phyloP scores from a whole-genome alignment of 2,329 filamentous ascomycete genomes.

The Aureobasidium sp. region DNA sequence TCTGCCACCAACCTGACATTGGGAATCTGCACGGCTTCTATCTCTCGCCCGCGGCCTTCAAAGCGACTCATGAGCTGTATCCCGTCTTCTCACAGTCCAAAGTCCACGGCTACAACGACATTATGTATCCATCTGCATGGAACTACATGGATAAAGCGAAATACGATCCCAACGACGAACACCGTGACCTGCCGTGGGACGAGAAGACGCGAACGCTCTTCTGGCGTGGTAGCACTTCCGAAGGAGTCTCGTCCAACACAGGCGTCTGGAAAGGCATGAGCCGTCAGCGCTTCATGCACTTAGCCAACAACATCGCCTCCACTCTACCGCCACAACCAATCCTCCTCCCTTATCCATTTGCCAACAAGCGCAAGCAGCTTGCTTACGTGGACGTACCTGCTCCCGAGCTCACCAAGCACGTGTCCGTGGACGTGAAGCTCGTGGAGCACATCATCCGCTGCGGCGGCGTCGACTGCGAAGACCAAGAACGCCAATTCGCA shows the following conservation, averaged over 20 bases:
- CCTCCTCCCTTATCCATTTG: slow-evolving; percentile 42
- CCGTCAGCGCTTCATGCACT: slow-evolving; percentile 62
- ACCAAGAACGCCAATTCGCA: slow-evolving; percentile 46
- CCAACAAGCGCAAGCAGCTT: slow-evolving; percentile 34
- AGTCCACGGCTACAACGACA: slow-evolving; percentile 63
- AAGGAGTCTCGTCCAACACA: slow-evolving; percentile 40
- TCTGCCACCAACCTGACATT: slow-evolving; percentile 71
- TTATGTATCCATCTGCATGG: slow-evolving; percentile 60
- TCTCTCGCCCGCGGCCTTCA: slow-evolving; percentile 53
- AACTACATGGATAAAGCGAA: slow-evolving; percentile 51
- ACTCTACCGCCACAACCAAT: slow-evolving; percentile 42
- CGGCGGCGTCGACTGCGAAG: slow-evolving; percentile 43
- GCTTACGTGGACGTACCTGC: slow-evolving; percentile 48
- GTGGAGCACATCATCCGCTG: slow-evolving; percentile 50
- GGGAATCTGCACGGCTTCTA: slow-evolving; percentile 66
- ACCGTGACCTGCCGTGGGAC: slow-evolving; percentile 46
- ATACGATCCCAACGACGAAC: slow-evolving; percentile 42
- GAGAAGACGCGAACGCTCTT: slow-evolving; percentile 58
- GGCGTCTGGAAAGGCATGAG: slow-evolving; percentile 59
- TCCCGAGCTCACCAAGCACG: slow-evolving; percentile 43
- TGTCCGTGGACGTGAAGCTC: slow-evolving; percentile 52
- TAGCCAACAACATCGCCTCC: slow-evolving; percentile 50
- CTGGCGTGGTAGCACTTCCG: slow-evolving; percentile 64
- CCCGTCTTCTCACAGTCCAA: slow-evolving; percentile 72
- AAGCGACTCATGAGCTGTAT: slow-evolving; percentile 54